Evolutionary conservation across 352 stramenopile species (phyloP).

Genomic region (Phytophthora quininea): DNA sequence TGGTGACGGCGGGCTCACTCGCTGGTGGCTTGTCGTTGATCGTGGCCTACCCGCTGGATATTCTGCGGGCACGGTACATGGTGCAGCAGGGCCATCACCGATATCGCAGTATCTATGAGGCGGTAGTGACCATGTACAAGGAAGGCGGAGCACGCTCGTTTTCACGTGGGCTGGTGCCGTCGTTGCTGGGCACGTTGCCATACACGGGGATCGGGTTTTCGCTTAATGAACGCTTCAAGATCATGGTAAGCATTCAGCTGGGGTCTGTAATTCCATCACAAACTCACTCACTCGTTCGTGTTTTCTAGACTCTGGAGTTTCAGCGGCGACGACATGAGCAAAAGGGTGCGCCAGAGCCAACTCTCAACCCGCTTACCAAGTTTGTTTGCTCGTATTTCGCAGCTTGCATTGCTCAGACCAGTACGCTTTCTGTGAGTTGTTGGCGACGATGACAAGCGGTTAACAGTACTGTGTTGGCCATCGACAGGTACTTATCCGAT

Average conservation of each 20-base stretch:
- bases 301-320: conserved; percentile 52
- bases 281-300: neutral
- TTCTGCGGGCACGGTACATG: conserved; percentile 85
- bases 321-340: conserved; percentile 41
- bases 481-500: conserved; percentile 79
- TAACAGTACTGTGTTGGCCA: neutral
- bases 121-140: conserved; percentile 79
- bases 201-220: conserved; percentile 89
- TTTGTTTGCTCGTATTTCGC: conserved; percentile 87
- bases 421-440: conserved; percentile 33
- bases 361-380: conserved; percentile 78
- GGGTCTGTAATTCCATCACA: neutral
- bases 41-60: conserved; percentile 83
- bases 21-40: conserved; percentile 76
- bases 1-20: conserved; percentile 74
- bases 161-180: conserved; percentile 72
- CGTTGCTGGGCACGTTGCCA: conserved; percentile 79
- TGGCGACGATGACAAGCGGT: neutral
- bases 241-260: conserved; percentile 46
- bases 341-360: conserved; percentile 32
- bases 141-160: conserved; percentile 73
- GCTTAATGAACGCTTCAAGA: conserved; percentile 86
- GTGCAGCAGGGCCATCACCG: conserved; percentile 84
- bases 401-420: conserved; percentile 84
- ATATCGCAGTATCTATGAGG: conserved; percentile 75